These are phyloP conservation scores for Agaricus sinodeliciosus DNA, from an alignment of 768 basidiomycete species.

Conservation along the genomic window DNA sequence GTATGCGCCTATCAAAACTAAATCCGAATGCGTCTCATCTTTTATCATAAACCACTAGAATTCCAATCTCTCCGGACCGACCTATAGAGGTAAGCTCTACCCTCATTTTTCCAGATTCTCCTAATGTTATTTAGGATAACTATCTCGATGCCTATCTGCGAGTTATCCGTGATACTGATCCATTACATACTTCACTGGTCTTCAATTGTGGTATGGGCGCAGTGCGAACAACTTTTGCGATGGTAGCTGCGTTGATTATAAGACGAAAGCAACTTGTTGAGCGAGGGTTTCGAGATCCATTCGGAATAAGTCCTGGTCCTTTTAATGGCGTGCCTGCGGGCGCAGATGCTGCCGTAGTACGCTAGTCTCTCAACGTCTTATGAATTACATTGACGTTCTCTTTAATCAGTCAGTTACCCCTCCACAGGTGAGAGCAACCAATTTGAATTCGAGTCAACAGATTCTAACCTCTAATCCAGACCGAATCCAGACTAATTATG, in stretches of 20 bases:
- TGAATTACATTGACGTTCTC: not conserved
- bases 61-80: constrained; percentile 91
- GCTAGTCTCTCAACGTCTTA: not conserved
- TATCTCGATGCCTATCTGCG: constrained; percentile 91
- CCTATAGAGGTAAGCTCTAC: constrained; percentile 67
- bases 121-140: constrained; percentile 53
- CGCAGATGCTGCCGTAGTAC: constrained; percentile 1
- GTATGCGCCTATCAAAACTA: constrained; percentile 24
- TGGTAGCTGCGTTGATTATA: constrained; percentile 89
- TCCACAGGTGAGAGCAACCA: constrained; percentile 5
- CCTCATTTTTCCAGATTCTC: not conserved
- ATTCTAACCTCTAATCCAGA: constrained; percentile 21
- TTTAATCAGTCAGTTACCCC: not conserved
- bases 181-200: constrained; percentile 73
- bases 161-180: constrained; percentile 76
- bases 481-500: constrained; percentile 54
- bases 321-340: constrained; percentile 9
- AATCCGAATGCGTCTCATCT: constrained; percentile 3
- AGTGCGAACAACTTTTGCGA: constrained; percentile 93
- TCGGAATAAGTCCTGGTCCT: constrained; percentile 34
- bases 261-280: constrained; percentile 69
- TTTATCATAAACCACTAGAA: constrained; percentile 33
- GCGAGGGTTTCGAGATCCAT: constrained; percentile 73
- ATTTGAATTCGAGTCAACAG: not conserved
- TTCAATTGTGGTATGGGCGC: constrained; percentile 98